A percentile compares a stretch with the other conserved stretches of the same genome.
Evolutionary conservation across 2,329 filamentous ascomycete genomes (phyloP).

Genomic region (Fusarium agapanthi): DNA sequence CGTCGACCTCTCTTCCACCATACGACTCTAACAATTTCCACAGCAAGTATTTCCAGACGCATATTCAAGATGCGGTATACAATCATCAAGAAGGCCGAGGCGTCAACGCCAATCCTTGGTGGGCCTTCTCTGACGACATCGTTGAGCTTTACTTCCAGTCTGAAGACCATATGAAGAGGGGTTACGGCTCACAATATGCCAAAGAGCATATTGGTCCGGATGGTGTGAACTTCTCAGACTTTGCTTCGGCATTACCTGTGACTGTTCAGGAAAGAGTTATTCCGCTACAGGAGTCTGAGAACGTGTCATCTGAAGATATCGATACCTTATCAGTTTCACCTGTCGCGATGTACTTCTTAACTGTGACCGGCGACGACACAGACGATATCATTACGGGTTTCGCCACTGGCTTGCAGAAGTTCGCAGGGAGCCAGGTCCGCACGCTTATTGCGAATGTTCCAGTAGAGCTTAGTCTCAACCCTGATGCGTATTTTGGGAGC

Average conservation of each 20-base stretch:
- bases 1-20: not conserved
- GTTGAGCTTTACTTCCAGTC: not conserved
- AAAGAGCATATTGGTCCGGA: not conserved
- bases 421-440: not conserved
- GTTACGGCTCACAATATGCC: not conserved
- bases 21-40: not conserved
- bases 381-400: not conserved
- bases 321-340: not conserved
- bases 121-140: not conserved
- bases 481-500: not conserved
- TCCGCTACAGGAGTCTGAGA: not conserved
- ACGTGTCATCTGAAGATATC: not conserved
- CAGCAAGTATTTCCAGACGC: not conserved
- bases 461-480: not conserved
- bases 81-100: not conserved
- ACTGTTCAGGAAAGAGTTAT: not conserved
- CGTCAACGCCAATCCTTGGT: not conserved
- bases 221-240: not conserved
- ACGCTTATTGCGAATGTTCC: not conserved
- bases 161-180: not conserved
- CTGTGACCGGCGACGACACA: no score
- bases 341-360: not conserved
- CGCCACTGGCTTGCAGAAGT: not conserved
- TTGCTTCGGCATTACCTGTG: not conserved
- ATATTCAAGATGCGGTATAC: not conserved